These are phyloP conservation scores for Teratosphaeria pseudoeucalypti DNA, from an alignment of 2,329 filamentous ascomycete species.

Conservation along the genomic window DNA sequence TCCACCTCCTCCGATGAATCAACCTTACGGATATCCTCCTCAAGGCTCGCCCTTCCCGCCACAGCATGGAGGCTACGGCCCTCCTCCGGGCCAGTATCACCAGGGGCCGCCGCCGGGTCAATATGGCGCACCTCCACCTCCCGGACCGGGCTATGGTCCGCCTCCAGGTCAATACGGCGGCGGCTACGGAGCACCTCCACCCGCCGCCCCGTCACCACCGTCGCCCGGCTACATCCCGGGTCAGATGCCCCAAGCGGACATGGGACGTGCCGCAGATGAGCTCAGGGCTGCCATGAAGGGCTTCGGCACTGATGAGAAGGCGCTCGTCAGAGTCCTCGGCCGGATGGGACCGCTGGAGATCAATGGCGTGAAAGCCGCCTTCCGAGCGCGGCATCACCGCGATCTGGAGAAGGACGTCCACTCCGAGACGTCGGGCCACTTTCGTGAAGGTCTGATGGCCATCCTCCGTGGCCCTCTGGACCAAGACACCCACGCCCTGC, in stretches of 20 bases:
- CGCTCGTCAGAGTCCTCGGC: conserved; percentile 59
- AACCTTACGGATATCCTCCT: conserved; percentile 9
- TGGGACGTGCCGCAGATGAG: conserved; percentile 55
- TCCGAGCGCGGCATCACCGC: conserved; percentile 53
- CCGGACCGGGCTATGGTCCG: conserved; percentile 3
- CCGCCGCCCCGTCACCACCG: conserved; percentile 49
- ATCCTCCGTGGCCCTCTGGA: conserved; percentile 69
- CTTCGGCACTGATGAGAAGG: conserved; percentile 77
- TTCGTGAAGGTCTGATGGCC: conserved; percentile 64
- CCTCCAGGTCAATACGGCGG: conserved; percentile 4
- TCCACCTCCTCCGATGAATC: conserved; percentile 7
- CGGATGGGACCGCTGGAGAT: conserved; percentile 71
- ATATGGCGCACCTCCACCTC: conserved; percentile 8
- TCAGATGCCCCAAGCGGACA: conserved; percentile 58
- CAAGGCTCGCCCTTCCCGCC: conserved; percentile 4
- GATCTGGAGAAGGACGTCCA: conserved; percentile 66
- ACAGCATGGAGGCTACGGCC: conserved; percentile 6
- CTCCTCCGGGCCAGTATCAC: conserved; percentile 9
- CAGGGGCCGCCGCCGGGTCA: conserved; percentile 10
- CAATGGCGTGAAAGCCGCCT: conserved; percentile 56
- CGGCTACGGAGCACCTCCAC: conserved; percentile 6
- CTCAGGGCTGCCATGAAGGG: conserved; percentile 84
- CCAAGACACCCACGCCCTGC: conserved; percentile 61
- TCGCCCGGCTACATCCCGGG: conserved; percentile 65
- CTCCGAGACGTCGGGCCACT: conserved; percentile 62